Evolutionary conservation across 148 eudicot species (phyloP).

Genomic region (Mesembryanthemum crystallinum): DNA sequence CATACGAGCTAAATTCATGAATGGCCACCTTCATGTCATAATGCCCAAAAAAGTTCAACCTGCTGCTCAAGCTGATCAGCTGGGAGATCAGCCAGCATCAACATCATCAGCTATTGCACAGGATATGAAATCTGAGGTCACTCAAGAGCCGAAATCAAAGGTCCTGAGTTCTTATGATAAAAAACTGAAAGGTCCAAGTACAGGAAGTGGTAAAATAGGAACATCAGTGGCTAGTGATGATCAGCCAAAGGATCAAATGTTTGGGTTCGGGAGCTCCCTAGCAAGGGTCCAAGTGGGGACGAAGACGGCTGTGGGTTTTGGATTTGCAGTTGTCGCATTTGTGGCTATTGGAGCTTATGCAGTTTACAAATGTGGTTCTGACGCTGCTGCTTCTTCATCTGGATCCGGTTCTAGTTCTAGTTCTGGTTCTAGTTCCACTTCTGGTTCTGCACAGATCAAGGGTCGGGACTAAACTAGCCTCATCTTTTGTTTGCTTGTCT

Average conservation of each 20-base stretch:
- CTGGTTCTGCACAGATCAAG: background rate
- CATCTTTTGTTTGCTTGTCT: background rate
- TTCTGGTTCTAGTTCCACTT: no score
- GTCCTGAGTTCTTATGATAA: background rate
- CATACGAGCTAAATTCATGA: constrained; percentile 49
- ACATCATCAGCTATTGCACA: background rate
- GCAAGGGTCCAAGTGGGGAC: constrained; percentile 24
- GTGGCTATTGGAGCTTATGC: constrained; percentile 42
- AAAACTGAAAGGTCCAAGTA: background rate
- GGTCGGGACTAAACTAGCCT: background rate
- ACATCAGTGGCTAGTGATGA: background rate
- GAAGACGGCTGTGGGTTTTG: constrained; percentile 24
- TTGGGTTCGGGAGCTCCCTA: constrained; percentile 7
- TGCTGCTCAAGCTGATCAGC: constrained; percentile 6
- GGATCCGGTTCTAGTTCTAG: no score
- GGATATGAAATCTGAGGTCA: background rate
- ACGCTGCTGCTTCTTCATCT: background rate
- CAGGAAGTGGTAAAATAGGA: background rate
- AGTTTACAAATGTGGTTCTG: constrained; percentile 27
- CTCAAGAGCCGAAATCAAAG: constrained; percentile 1
- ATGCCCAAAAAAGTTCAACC: constrained; percentile 40
- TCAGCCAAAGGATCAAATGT: background rate
- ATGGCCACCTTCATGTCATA: constrained; percentile 36
- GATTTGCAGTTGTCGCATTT: constrained; percentile 26
- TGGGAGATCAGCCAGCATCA: background rate